These are phyloP conservation scores for Hypoxylon fragiforme DNA, from an alignment of 495 filamentous ascomycete species.

Conservation along the genomic window DNA sequence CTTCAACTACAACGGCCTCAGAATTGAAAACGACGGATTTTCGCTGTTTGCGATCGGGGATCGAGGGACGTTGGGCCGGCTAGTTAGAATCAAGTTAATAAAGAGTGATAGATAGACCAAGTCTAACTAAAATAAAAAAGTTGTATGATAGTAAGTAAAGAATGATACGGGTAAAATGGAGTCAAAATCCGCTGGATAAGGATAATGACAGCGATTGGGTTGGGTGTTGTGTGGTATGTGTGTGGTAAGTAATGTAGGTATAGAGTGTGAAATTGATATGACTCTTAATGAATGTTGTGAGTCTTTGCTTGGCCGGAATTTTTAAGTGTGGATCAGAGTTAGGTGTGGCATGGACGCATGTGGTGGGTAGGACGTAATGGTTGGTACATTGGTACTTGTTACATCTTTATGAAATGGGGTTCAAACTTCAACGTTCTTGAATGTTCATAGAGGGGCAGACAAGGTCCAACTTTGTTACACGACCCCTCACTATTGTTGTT, in stretches of 20 bases:
- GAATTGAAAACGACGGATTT: conserved; percentile 92
- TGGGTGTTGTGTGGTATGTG: background rate
- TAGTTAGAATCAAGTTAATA: conserved; percentile 37
- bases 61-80: conserved; percentile 31
- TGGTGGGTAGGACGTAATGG: too few relatives aligned
- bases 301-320: background rate
- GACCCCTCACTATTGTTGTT: conserved; percentile 2
- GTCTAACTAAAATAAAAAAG: background rate
- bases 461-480: background rate
- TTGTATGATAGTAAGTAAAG: background rate
- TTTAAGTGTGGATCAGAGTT: background rate
- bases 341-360: too few relatives aligned
- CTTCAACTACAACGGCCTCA: conserved; percentile 78
- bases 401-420: too few relatives aligned
- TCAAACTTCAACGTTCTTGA: background rate
- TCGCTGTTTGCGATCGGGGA: conserved; percentile 63
- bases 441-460: background rate
- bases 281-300: background rate
- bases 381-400: background rate
- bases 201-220: background rate
- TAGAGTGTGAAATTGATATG: background rate
- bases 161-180: background rate
- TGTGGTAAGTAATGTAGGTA: background rate
- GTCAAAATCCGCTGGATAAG: background rate
- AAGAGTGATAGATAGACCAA: background rate